Evolutionary conservation across 768 basidiomycete species (phyloP).

Genomic region (Tephrocybe sp.): DNA sequence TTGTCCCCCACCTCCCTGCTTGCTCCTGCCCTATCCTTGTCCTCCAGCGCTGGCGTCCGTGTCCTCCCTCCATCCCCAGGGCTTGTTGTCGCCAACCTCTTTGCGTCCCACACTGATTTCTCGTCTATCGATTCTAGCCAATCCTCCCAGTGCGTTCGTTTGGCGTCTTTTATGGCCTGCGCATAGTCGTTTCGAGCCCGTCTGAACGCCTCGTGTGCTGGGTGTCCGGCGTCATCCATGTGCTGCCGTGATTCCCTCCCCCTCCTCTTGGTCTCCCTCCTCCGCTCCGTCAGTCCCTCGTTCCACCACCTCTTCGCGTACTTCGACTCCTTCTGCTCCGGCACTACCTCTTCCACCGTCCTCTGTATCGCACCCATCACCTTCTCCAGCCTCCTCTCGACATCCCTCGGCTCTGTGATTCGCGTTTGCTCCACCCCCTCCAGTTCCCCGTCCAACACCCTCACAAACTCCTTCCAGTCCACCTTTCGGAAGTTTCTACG

Average conservation of each 20-base stretch:
- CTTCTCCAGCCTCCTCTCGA: background rate
- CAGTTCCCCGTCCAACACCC: background rate
- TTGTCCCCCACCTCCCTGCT: constrained; percentile 15
- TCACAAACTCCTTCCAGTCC: no score
- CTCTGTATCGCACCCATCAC: background rate
- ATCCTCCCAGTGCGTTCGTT: constrained; percentile 23
- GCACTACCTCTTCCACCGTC: background rate
- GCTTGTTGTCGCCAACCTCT: constrained; percentile 18
- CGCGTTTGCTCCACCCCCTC: background rate
- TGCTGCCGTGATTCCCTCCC: no score
- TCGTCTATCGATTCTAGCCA: constrained; percentile 22
- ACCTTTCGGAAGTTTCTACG: no score
- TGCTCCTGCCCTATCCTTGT: background rate
- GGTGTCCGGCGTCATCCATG: background rate
- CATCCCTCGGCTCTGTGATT: background rate
- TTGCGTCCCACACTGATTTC: constrained; percentile 23
- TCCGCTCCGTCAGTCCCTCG: background rate
- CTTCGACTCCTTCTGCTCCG: background rate
- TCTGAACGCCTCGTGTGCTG: constrained; percentile 13
- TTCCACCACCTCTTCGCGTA: constrained; percentile 1
- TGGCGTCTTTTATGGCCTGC: constrained; percentile 18
- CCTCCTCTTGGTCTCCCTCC: background rate
- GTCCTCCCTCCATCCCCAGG: constrained; percentile 24
- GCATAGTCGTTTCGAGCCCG: background rate
- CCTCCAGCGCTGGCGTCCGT: constrained; percentile 23